Conservation (phyloP, 768 basidiomycete genomes). For the Lentinula boryana region DNA sequence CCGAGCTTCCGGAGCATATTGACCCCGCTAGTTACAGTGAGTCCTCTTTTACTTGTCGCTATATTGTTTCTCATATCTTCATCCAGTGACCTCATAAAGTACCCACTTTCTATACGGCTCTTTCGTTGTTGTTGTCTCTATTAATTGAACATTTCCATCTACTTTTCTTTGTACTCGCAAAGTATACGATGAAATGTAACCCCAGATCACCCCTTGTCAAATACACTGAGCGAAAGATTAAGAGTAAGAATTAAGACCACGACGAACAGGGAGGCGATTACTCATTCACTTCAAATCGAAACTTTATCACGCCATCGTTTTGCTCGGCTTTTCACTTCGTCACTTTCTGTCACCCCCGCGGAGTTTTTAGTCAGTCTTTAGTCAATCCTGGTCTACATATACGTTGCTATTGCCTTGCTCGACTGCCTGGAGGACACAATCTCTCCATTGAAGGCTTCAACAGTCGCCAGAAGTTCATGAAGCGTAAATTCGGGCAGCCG, state of each 20-base stretch:
- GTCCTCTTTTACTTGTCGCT: constrained; percentile 17
- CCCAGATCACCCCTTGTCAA: neutral
- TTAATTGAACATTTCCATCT: neutral
- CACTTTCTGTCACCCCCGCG: neutral
- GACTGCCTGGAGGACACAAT: neutral
- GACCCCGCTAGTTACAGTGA: constrained; percentile 93
- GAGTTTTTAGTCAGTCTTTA: neutral
- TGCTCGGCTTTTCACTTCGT: constrained; percentile 4
- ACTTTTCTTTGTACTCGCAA: neutral
- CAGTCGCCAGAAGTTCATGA: constrained; percentile 27
- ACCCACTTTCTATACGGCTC: constrained; percentile 6
- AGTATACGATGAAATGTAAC: neutral
- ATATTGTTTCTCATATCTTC: neutral
- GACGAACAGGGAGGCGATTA: no score
- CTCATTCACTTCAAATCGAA: constrained; percentile 12
- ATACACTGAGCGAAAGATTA: neutral
- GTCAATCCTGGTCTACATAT: neutral
- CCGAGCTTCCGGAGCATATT: constrained; percentile 90
- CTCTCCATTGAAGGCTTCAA: neutral
- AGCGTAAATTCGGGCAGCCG: constrained; percentile 46
- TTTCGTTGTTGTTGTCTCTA: neutral
- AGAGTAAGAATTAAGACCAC: no score
- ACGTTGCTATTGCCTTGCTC: neutral
- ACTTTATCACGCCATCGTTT: constrained; percentile 8
- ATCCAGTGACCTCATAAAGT: constrained; percentile 44